Conservation (phyloP, 495 filamentous ascomycete species). For the Rostrohypoxylon terebratum region DNA sequence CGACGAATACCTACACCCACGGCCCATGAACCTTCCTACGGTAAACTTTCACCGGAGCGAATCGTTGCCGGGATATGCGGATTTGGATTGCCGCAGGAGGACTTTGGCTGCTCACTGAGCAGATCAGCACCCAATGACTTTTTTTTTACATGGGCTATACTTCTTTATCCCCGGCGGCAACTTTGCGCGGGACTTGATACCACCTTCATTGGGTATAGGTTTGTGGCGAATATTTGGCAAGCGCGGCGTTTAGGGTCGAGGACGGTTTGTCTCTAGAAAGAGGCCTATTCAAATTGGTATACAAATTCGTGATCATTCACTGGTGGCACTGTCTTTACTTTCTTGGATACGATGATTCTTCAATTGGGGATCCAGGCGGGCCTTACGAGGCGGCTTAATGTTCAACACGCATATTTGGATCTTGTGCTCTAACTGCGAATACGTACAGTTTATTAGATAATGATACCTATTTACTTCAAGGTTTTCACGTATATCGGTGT, state of each 20-base stretch:
- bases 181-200: constrained; percentile 11
- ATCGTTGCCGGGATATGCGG: constrained; percentile 54
- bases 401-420: not conserved
- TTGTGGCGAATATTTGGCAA: constrained; percentile 12
- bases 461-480: constrained; percentile 1
- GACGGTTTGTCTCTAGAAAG: not conserved
- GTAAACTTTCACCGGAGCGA: constrained; percentile 34
- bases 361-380: not conserved
- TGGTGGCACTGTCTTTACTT: not conserved
- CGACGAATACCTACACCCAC: constrained; percentile 63
- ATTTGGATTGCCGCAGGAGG: constrained; percentile 27
- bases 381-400: not conserved
- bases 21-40: constrained; percentile 53
- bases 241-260: constrained; percentile 27
- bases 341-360: not conserved
- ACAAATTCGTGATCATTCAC: constrained; percentile 2
- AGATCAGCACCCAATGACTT: not conserved
- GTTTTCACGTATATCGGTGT: not conserved
- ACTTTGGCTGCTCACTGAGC: constrained; percentile 31
- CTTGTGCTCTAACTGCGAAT: not conserved
- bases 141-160: not conserved
- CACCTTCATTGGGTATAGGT: constrained; percentile 3
- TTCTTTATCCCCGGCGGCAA: not conserved
- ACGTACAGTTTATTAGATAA: constrained; percentile 18
- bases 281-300: not conserved